Conservation (phyloP, 495 filamentous ascomycete species). For the Aspergillus coremiiformis region DNA sequence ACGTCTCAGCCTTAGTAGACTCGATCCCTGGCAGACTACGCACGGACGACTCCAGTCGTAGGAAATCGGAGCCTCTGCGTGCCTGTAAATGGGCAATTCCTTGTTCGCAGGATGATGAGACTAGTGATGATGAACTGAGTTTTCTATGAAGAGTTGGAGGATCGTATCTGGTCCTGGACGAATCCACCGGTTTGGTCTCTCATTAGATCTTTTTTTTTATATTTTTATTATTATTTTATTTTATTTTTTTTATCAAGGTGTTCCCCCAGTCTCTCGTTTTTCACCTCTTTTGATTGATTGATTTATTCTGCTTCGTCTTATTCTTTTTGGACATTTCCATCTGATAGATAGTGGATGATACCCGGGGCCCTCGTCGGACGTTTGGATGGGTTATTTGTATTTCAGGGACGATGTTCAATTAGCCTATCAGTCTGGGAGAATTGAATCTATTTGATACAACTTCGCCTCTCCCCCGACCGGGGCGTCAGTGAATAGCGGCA, state of each 20-base stretch:
- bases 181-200: too few relatives aligned
- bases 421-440: not conserved
- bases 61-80: too few relatives aligned
- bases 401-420: not conserved
- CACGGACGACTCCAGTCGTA: not conserved
- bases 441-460: not conserved
- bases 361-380: constrained; percentile 1
- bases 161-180: not conserved
- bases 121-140: constrained; percentile 42
- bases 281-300: too few relatives aligned
- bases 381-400: not conserved
- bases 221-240: too few relatives aligned
- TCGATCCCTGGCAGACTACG: too few relatives aligned
- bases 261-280: too few relatives aligned
- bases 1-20: constrained; percentile 1
- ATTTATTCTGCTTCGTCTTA: too few relatives aligned
- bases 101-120: constrained; percentile 27
- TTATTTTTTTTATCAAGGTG: too few relatives aligned
- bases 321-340: not conserved
- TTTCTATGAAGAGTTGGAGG: constrained; percentile 25
- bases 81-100: constrained; percentile 15
- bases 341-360: not conserved
- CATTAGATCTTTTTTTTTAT: not conserved
- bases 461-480: not conserved
- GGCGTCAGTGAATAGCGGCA: not conserved